These are phyloP conservation scores for Pilatotrama ljubarskyi DNA, from an alignment of 768 basidiomycete species.

Conservation along the genomic window DNA sequence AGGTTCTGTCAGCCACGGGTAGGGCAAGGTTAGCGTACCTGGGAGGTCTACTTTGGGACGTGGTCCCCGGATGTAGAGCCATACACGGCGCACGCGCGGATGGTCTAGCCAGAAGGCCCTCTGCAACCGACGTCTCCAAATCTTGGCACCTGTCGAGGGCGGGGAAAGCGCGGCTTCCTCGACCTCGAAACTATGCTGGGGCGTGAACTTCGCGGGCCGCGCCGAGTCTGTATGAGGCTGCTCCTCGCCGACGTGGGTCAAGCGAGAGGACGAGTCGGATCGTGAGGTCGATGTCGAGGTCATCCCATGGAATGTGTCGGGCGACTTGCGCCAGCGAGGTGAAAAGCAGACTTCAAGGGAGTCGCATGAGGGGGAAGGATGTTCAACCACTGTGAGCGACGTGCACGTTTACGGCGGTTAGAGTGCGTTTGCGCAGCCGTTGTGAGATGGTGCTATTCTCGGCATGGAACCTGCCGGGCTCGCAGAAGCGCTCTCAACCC, in stretches of 20 bases:
- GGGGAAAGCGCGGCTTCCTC: conserved; percentile 6
- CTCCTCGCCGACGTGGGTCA: conserved; percentile 19
- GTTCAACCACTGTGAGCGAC: background rate
- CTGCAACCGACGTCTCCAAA: conserved; percentile 1
- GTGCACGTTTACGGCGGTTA: background rate
- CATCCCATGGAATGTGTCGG: conserved; percentile 8
- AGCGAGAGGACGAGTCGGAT: conserved; percentile 12
- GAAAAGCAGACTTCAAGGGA: background rate
- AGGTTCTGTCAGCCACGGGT: background rate
- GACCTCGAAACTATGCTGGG: conserved; percentile 16
- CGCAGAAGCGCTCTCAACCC: background rate
- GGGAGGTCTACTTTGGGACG: conserved; percentile 53
- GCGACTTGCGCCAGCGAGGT: background rate
- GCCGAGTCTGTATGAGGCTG: background rate
- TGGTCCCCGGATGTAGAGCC: conserved; percentile 57
- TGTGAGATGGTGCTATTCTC: conserved; percentile 3
- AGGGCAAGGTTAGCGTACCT: conserved; percentile 36
- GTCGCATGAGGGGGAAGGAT: background rate
- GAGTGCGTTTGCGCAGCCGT: background rate
- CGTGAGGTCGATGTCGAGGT: conserved; percentile 10
- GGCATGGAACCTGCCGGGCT: background rate
- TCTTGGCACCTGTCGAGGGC: background rate
- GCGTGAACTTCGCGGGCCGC: conserved; percentile 5
- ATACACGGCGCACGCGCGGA: conserved; percentile 23
- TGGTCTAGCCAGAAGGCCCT: conserved; percentile 16